Evolutionary conservation across 495 filamentous ascomycete genomes (phyloP).

Genomic region (Xylaria bambusicola): DNA sequence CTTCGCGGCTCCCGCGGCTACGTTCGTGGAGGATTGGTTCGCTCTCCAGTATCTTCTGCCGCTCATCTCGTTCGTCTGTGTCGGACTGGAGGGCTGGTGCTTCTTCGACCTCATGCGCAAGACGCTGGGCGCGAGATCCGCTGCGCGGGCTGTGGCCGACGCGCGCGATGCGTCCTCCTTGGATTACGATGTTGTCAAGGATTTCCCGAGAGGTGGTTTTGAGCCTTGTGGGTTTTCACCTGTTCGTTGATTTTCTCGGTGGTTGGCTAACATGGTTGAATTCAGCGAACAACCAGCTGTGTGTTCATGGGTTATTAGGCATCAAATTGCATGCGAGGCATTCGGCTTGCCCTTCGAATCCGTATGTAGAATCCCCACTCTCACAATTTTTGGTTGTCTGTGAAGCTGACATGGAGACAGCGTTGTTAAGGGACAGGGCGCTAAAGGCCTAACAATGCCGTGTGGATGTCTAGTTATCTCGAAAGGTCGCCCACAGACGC

Average conservation of each 20-base stretch:
- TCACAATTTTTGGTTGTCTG: neutral
- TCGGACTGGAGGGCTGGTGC: slow-evolving; percentile 23
- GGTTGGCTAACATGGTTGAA: neutral
- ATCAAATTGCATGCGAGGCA: slow-evolving; percentile 19
- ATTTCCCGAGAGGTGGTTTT: slow-evolving; percentile 20
- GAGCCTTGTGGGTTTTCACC: slow-evolving; percentile 17
- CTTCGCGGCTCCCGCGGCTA: slow-evolving; percentile 11
- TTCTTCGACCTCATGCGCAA: slow-evolving; percentile 23
- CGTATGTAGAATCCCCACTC: slow-evolving; percentile 4
- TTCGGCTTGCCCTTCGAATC: slow-evolving; percentile 12
- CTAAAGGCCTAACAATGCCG: slow-evolving; percentile 18
- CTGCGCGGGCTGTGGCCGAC: slow-evolving; percentile 18
- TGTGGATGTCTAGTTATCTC: slow-evolving; percentile 19
- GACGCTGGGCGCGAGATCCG: slow-evolving; percentile 23
- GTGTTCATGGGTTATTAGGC: slow-evolving; percentile 21
- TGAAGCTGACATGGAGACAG: neutral
- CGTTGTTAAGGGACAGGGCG: neutral
- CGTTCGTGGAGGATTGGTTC: slow-evolving; percentile 17
- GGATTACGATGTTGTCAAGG: slow-evolving; percentile 22
- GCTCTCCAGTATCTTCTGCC: slow-evolving; percentile 20
- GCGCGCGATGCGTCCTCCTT: slow-evolving; percentile 19
- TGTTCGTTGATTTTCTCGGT: neutral
- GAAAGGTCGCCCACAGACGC: slow-evolving; percentile 7
- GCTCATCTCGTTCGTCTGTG: slow-evolving; percentile 23
- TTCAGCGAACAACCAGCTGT: slow-evolving; percentile 23